Evolutionary conservation across 768 basidiomycete genomes (phyloP).

Genomic region (Suillus subaureus): DNA sequence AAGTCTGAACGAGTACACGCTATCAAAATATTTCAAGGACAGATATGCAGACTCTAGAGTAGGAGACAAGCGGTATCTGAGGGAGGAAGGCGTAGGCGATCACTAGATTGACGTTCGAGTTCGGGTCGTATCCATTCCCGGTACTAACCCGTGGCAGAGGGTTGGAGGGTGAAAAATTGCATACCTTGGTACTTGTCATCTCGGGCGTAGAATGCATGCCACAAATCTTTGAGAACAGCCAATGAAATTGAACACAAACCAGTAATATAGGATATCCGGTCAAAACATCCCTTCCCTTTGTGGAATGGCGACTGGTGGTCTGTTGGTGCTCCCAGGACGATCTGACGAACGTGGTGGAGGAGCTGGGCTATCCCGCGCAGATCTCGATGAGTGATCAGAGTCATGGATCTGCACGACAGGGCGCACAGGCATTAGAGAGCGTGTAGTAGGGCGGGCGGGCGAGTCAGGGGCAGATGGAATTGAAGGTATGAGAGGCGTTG

Average conservation of each 20-base stretch:
- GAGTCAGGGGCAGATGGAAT: slow-evolving; percentile 24
- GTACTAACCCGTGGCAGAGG: neutral
- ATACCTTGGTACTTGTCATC: neutral
- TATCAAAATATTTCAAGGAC: neutral
- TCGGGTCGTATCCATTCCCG: neutral
- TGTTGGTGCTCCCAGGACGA: slow-evolving; percentile 59
- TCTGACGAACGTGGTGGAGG: slow-evolving; percentile 69
- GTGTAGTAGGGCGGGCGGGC: slow-evolving; percentile 30
- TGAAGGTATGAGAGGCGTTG: slow-evolving; percentile 11
- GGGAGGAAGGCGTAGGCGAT: neutral
- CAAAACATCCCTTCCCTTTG: slow-evolving; percentile 67
- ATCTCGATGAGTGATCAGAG: slow-evolving; percentile 32
- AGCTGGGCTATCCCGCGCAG: slow-evolving; percentile 41
- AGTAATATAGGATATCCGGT: slow-evolving; percentile 11
- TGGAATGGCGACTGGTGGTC: slow-evolving; percentile 54
- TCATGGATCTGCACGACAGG: slow-evolving; percentile 18
- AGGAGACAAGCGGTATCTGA: neutral
- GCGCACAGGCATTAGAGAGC: slow-evolving; percentile 23
- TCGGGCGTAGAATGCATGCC: neutral
- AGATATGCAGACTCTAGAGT: neutral
- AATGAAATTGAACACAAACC: neutral
- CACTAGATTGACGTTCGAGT: neutral
- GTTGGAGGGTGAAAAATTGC: neutral
- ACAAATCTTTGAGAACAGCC: neutral
- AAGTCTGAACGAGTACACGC: neutral